Percentiles rank a stretch among this genome's conserved stretches.
phyloP scores from a whole-genome alignment of 108 stramenopile genomes.

The Parmales sp. region DNA sequence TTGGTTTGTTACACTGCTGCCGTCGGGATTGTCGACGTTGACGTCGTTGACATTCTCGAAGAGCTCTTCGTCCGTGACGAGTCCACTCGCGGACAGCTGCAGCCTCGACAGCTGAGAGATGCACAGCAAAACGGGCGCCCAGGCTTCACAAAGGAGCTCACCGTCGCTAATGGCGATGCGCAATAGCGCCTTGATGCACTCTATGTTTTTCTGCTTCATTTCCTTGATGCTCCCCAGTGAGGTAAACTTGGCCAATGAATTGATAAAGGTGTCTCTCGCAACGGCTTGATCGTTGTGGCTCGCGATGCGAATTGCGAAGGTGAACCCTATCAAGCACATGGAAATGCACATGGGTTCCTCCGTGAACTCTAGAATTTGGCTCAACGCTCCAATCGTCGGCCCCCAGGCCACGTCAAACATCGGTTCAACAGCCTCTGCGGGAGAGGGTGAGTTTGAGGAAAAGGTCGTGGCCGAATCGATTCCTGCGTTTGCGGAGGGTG shows the following conservation, averaged over 20 bases:
- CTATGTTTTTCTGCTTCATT: conserved; percentile 89
- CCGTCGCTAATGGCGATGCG: conserved; percentile 86
- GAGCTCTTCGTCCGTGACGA: conserved; percentile 79
- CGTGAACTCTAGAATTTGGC: conserved; percentile 72
- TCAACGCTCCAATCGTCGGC: conserved; percentile 81
- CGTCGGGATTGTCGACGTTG: background rate
- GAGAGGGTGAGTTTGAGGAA: conserved; percentile 52
- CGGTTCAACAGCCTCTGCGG: conserved; percentile 64
- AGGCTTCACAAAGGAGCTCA: conserved; percentile 83
- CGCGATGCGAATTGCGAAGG: conserved; percentile 65
- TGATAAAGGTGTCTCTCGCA: conserved; percentile 88
- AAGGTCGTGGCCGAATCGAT: too few species aligned
- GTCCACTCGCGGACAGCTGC: conserved; percentile 63
- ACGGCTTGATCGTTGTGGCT: conserved; percentile 63
- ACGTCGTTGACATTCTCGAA: conserved; percentile 28
- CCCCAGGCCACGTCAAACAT: conserved; percentile 99
- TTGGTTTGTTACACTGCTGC: conserved; percentile 12
- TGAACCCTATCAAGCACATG: conserved; percentile 73
- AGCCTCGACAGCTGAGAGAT: conserved; percentile 84
- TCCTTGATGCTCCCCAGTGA: conserved; percentile 75
- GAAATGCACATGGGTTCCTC: conserved; percentile 63
- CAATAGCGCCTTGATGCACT: conserved; percentile 78
- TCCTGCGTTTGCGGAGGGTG: too few species aligned
- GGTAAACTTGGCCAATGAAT: conserved; percentile 90
- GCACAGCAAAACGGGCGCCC: conserved; percentile 88